A percentile compares a stretch with the other conserved stretches of the same genome.
Evolutionary conservation across 2,329 filamentous ascomycete genomes (phyloP).

Genomic region (Colletotrichum tanaceti): DNA sequence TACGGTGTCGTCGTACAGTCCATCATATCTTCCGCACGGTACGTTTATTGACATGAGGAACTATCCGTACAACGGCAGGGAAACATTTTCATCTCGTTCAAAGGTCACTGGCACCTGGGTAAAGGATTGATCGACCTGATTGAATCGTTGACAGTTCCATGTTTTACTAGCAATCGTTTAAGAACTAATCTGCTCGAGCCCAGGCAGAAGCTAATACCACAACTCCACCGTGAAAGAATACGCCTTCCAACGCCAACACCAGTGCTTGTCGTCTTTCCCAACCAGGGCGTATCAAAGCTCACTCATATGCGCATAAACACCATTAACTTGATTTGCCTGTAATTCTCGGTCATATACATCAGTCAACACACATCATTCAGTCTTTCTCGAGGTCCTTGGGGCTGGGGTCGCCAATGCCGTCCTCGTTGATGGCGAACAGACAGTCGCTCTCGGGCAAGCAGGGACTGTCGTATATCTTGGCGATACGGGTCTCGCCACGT

Average conservation of each 20-base stretch:
- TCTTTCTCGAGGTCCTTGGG: constrained; percentile 96
- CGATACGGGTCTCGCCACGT: constrained; percentile 92
- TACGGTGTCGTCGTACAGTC: constrained; percentile 24
- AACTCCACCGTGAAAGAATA: constrained; percentile 18
- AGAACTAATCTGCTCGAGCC: neutral
- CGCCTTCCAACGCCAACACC: constrained; percentile 48
- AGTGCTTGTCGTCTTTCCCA: constrained; percentile 43
- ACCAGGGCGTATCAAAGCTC: constrained; percentile 14
- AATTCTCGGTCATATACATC: neutral
- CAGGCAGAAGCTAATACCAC: constrained; percentile 17
- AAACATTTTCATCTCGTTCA: neutral
- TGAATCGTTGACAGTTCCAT: constrained; percentile 6
- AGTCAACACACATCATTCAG: constrained; percentile 44
- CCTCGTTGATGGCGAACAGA: constrained; percentile 95
- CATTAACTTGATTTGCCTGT: neutral
- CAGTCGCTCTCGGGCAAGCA: constrained; percentile 97
- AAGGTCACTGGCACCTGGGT: no score
- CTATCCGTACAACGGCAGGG: neutral
- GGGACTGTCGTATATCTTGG: constrained; percentile 99
- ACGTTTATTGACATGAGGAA: constrained; percentile 28
- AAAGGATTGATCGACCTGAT: neutral
- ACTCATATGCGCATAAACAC: constrained; percentile 30
- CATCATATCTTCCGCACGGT: neutral
- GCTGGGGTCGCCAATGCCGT: constrained; percentile 94
- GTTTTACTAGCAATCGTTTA: constrained; percentile 13